These are phyloP conservation scores for Cyberlindnera amylophila DNA, from an alignment of 805 yeast genomes.

Conservation along the genomic window DNA sequence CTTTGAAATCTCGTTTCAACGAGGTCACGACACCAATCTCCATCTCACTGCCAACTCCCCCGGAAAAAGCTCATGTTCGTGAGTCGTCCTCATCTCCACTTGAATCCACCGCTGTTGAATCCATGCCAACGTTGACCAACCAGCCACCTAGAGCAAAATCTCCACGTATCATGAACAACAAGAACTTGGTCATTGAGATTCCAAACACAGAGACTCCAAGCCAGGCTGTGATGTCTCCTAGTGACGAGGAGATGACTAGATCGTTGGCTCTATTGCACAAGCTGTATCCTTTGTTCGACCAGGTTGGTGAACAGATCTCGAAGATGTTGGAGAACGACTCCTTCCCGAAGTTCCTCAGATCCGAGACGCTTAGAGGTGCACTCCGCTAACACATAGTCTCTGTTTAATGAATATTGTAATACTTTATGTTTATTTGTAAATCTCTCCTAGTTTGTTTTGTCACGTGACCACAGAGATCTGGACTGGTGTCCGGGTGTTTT, in stretches of 20 bases:
- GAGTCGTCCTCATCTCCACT: neutral
- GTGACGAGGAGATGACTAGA: slow-evolving; percentile 30
- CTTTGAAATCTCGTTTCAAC: slow-evolving; percentile 22
- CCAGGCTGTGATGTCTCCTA: slow-evolving; percentile 27
- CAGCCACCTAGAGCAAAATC: slow-evolving; percentile 1
- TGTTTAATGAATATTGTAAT: neutral
- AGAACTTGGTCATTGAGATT: slow-evolving; percentile 23
- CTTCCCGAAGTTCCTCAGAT: slow-evolving; percentile 59
- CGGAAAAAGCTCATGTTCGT: slow-evolving; percentile 4
- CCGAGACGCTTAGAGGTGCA: slow-evolving; percentile 36
- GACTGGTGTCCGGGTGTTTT: too few species aligned
- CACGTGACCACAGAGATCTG: too few species aligned
- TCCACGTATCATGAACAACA: slow-evolving; percentile 13
- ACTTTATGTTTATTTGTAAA: neutral
- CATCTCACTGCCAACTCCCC: too few species aligned
- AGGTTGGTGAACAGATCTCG: slow-evolving; percentile 46
- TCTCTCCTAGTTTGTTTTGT: too few species aligned
- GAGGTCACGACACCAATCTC: slow-evolving; percentile 7
- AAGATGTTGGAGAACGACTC: slow-evolving; percentile 70
- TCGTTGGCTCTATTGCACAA: slow-evolving; percentile 35
- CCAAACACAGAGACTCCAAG: slow-evolving; percentile 8
- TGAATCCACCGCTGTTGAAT: neutral
- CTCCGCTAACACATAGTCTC: too few species aligned
- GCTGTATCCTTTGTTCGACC: slow-evolving; percentile 42
- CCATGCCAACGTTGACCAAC: neutral